A percentile compares a stretch with the other conserved stretches of the same genome.
Evolutionary conservation across 305 asterid genomes (phyloP).

Genomic region (Fraxinus velutina): DNA sequence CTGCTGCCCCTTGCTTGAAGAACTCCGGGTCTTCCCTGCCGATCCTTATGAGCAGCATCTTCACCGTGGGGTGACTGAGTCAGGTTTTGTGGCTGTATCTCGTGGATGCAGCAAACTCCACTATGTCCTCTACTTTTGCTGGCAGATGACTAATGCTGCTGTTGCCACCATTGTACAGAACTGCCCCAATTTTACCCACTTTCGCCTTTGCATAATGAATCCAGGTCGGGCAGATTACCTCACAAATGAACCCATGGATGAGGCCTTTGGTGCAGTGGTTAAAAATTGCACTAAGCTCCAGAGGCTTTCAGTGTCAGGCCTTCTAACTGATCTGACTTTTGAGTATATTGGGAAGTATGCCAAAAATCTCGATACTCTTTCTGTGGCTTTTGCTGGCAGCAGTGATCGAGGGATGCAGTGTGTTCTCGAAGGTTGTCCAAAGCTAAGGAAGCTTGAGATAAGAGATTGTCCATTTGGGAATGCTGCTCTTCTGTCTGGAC

Average conservation of each 20-base stretch:
- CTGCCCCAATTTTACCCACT: slow-evolving; percentile 80
- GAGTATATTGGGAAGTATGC: slow-evolving; percentile 79
- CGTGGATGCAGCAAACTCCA: slow-evolving; percentile 75
- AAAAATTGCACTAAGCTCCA: slow-evolving; percentile 65
- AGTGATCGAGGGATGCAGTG: slow-evolving; percentile 78
- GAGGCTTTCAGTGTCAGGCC: slow-evolving; percentile 80
- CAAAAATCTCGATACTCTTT: slow-evolving; percentile 71
- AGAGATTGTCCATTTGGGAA: slow-evolving; percentile 86
- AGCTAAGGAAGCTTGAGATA: slow-evolving; percentile 83
- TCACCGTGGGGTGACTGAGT: slow-evolving; percentile 65
- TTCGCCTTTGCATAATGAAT: slow-evolving; percentile 86
- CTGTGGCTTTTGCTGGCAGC: slow-evolving; percentile 88
- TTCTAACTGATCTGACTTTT: slow-evolving; percentile 64
- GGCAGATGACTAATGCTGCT: slow-evolving; percentile 90
- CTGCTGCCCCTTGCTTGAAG: slow-evolving; percentile 74
- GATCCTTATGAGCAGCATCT: slow-evolving; percentile 56
- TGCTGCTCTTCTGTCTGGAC: slow-evolving; percentile 60
- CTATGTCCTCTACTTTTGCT: slow-evolving; percentile 80
- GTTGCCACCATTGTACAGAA: slow-evolving; percentile 58
- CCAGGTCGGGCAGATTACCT: slow-evolving; percentile 68
- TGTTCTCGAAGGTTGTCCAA: slow-evolving; percentile 72
- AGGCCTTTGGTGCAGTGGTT: slow-evolving; percentile 81
- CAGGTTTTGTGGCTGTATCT: slow-evolving; percentile 76
- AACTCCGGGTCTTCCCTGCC: slow-evolving; percentile 72
- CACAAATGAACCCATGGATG: slow-evolving; percentile 77